phyloP scores from a whole-genome alignment of 345 rosid species.

The Citrus australasica region DNA sequence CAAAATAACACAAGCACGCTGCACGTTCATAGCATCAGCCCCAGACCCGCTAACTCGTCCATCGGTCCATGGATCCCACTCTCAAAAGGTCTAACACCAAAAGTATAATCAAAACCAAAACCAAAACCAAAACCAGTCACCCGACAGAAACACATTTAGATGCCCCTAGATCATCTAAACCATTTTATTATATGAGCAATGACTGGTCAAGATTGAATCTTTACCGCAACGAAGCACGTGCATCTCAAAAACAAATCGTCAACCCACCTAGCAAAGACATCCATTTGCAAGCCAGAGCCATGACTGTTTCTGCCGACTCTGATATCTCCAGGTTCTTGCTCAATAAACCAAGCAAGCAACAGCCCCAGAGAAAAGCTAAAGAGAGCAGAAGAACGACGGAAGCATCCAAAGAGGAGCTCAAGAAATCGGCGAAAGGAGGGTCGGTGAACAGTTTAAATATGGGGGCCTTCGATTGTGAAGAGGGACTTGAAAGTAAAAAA shows the following conservation, averaged over 20 bases:
- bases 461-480: neutral
- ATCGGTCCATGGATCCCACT: constrained; percentile 42
- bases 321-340: constrained; percentile 29
- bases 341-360: constrained; percentile 20
- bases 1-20: constrained; percentile 26
- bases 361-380: constrained; percentile 8
- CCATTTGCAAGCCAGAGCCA: constrained; percentile 49
- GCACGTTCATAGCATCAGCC: constrained; percentile 35
- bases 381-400: constrained; percentile 22
- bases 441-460: constrained; percentile 12
- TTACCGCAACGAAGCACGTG: constrained; percentile 15
- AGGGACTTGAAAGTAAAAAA: constrained; percentile 4
- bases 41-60: constrained; percentile 13
- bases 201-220: constrained; percentile 17
- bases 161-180: constrained; percentile 18
- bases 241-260: constrained; percentile 15
- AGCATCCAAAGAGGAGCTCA: constrained; percentile 19
- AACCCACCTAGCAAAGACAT: constrained; percentile 18
- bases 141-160: constrained; percentile 22
- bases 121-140: constrained; percentile 5
- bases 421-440: constrained; percentile 21
- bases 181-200: constrained; percentile 17
- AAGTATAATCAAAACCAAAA: neutral
- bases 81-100: constrained; percentile 17
- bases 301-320: constrained; percentile 51